Base-by-base conservation (phyloP, 129 eudicot species). In the Silybum marianum region DNA sequence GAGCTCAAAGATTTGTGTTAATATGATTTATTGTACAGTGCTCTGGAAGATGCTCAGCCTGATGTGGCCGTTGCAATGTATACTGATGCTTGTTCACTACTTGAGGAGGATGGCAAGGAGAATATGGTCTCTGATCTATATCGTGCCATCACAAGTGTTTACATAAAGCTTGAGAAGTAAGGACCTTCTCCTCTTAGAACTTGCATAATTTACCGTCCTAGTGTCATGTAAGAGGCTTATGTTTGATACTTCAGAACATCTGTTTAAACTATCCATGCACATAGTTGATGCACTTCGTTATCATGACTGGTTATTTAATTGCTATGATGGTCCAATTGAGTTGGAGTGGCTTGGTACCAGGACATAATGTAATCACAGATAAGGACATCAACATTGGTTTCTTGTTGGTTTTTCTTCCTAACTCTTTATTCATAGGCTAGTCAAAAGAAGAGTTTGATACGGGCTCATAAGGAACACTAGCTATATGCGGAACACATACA, bases 41-140 rank as follows among this genome's bases (percentile, higher is more conserved):
- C 93, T 85, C 80, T 95, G 42, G 98, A 95, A 87, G 98, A 95
- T 77, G 82, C 90, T 69, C 72, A 62, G 21, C 98, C 98, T 79
- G 97, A 92, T 25, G 90, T 82, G 82, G 92, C 98, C 71, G 81
- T 92, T 73, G 83, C 74, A 85, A 84, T 95, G 88, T 95, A 92
- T 75, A 84, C 84, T 69, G 97, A 90, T 67, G 96, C 98, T 73
- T 86, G 90, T 86, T 85, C 68, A 16, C 67, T 87, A 69, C 98
- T 95, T 72, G 98, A 95, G 83, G 98, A 95, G 16, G 98, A 95
- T 76, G 97, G 94, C 51, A 95, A 90, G 89, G 97, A 92, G 48
- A 96, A 92, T 80, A 92, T 95, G 98, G 90, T 95, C 60, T 90
- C 90, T 84, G 98, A 95, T 95, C 73, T 95, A 44, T 95, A 92